Percentiles rank a stretch among this genome's conserved stretches.
These are phyloP conservation scores for Colletotrichum trifolii DNA, from an alignment of 2,329 filamentous ascomycete genomes.

Conservation along the genomic window DNA sequence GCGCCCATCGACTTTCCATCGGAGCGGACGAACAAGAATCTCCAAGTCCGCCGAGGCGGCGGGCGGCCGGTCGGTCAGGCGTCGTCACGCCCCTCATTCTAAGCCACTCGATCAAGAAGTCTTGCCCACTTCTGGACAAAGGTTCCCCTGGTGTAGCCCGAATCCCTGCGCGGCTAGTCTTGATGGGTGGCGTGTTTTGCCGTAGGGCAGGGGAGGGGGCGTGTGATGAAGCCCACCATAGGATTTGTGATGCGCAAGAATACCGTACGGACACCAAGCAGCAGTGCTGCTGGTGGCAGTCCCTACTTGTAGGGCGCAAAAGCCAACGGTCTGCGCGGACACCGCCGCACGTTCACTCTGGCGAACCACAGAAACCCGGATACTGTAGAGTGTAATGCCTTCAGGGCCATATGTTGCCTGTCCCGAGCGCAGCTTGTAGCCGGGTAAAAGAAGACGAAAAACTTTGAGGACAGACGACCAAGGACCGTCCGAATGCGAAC, in stretches of 20 bases:
- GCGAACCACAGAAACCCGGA: background rate
- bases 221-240: background rate
- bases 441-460: background rate
- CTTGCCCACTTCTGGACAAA: slow-evolving; percentile 30
- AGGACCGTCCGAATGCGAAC: slow-evolving; percentile 25
- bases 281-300: background rate
- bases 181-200: background rate
- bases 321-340: slow-evolving; percentile 30
- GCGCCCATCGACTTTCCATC: slow-evolving; percentile 2
- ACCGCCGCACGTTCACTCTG: slow-evolving; percentile 7
- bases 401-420: slow-evolving; percentile 1
- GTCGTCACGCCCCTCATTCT: slow-evolving; percentile 34
- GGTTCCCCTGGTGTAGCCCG: slow-evolving; percentile 21
- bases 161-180: slow-evolving; percentile 25
- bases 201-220: background rate
- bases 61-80: slow-evolving; percentile 19
- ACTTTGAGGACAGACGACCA: slow-evolving; percentile 5
- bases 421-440: slow-evolving; percentile 8
- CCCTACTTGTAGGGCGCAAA: slow-evolving; percentile 12
- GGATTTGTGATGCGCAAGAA: no score
- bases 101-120: slow-evolving; percentile 27
- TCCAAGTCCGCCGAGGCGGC: slow-evolving; percentile 32
- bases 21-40: slow-evolving; percentile 26
- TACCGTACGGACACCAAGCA: background rate
- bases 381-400: background rate